Evolutionary conservation across 2,329 filamentous ascomycete genomes (phyloP).

Genomic region (Ophiostoma sp.): DNA sequence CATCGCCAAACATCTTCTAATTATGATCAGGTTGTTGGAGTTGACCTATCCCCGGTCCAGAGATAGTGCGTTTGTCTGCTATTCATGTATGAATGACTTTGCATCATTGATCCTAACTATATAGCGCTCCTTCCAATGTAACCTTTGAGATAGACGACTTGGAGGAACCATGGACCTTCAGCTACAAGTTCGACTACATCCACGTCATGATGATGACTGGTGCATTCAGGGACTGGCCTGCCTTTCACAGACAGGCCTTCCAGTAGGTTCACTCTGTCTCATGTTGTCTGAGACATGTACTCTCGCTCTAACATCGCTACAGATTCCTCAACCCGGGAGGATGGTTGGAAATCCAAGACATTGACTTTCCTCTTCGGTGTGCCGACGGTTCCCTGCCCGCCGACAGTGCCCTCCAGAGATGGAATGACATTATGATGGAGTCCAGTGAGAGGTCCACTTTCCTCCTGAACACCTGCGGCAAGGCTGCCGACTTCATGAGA

Average conservation of each 20-base stretch:
- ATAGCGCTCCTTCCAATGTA: slow-evolving; percentile 28
- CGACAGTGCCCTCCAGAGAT: slow-evolving; percentile 29
- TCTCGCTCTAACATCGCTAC: not conserved
- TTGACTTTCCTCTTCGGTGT: slow-evolving; percentile 32
- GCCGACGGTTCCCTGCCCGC: slow-evolving; percentile 31
- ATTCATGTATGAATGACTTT: not conserved
- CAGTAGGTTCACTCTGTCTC: slow-evolving; percentile 23
- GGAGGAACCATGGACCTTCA: slow-evolving; percentile 31
- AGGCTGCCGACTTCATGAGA: slow-evolving; percentile 30
- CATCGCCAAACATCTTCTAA: not conserved
- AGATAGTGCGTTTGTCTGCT: slow-evolving; percentile 25
- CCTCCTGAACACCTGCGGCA: slow-evolving; percentile 30
- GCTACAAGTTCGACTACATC: slow-evolving; percentile 31
- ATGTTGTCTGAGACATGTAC: not conserved
- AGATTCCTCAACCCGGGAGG: slow-evolving; percentile 28
- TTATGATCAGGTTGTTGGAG: slow-evolving; percentile 25
- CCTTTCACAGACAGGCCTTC: slow-evolving; percentile 28
- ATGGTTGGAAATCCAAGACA: slow-evolving; percentile 31
- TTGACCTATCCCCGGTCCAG: slow-evolving; percentile 30
- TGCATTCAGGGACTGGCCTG: slow-evolving; percentile 30
- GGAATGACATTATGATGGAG: slow-evolving; percentile 33
- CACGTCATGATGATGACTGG: slow-evolving; percentile 31
- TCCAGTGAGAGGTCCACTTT: slow-evolving; percentile 31
- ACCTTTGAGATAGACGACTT: slow-evolving; percentile 31
- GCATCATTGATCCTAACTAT: not conserved